Conservation (phyloP, 225 moss, liverwort and hornwort genomes). For the Bryoerythrophyllum caledonicum region DNA sequence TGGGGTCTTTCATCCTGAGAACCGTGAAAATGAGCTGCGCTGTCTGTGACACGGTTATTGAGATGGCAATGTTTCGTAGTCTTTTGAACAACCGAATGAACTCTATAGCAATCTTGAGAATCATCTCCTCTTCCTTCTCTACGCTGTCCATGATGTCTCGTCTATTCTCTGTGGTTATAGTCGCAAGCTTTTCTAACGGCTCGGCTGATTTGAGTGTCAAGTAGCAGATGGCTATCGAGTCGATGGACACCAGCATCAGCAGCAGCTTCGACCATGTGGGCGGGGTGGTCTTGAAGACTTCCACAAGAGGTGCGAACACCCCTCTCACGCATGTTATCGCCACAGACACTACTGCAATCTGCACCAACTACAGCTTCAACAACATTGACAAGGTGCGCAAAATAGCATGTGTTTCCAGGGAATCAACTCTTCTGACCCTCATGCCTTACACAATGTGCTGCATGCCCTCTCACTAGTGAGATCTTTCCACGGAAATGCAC, state of each 20-base stretch:
- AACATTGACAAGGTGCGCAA: neutral
- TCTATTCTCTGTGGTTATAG: constrained; percentile 70
- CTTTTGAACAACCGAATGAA: constrained; percentile 82
- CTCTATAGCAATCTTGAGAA: constrained; percentile 74
- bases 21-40: constrained; percentile 62
- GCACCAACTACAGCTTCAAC: constrained; percentile 8
- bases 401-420: neutral
- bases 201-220: constrained; percentile 82
- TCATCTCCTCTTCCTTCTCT: constrained; percentile 86
- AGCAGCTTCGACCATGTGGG: constrained; percentile 80
- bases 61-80: constrained; percentile 75
- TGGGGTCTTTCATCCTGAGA: constrained; percentile 66
- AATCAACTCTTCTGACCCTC: neutral
- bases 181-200: constrained; percentile 79
- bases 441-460: too few relatives aligned
- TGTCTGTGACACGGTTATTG: constrained; percentile 71
- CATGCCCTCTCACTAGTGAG: neutral
- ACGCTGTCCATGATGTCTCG: constrained; percentile 86
- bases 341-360: constrained; percentile 59
- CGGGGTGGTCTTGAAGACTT: constrained; percentile 80
- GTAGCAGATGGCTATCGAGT: constrained; percentile 82
- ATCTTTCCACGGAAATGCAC: neutral
- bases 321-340: constrained; percentile 64
- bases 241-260: constrained; percentile 78
- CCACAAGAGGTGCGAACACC: constrained; percentile 68